Percentiles rank a stretch among this genome's conserved stretches.
Conservation (phyloP, 2,329 filamentous ascomycete genomes). For the Nemania sp. region DNA sequence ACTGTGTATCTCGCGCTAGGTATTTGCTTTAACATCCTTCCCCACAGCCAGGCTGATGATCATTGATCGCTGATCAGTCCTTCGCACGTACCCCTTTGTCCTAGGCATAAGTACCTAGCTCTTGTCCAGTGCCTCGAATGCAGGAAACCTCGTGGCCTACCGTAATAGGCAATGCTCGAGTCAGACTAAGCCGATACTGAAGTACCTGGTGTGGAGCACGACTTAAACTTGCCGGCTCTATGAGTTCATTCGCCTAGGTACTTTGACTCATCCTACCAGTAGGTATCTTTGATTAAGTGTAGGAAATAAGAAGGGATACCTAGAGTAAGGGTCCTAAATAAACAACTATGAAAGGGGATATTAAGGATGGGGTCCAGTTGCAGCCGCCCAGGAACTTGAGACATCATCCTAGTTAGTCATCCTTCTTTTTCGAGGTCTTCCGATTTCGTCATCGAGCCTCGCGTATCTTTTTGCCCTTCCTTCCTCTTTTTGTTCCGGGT, state of each 20-base stretch:
- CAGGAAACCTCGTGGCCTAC: slow-evolving; percentile 26
- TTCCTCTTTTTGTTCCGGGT: not conserved
- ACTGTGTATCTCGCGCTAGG: too few species aligned
- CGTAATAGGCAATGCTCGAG: slow-evolving; percentile 24
- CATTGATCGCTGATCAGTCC: slow-evolving; percentile 24
- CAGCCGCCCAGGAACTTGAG: too few species aligned
- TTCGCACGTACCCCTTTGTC: slow-evolving; percentile 23
- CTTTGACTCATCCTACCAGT: too few species aligned
- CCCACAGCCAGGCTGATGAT: slow-evolving; percentile 15
- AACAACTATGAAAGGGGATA: too few species aligned
- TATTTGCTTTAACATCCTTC: too few species aligned
- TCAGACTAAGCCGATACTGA: not conserved
- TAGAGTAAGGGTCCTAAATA: too few species aligned
- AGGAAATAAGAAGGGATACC: too few species aligned
- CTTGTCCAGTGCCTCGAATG: slow-evolving; percentile 7
- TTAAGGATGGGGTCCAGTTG: too few species aligned
- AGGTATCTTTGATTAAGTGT: too few species aligned
- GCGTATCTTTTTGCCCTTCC: not conserved
- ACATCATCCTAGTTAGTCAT: too few species aligned
- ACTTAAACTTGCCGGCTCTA: not conserved
- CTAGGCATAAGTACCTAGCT: too few species aligned
- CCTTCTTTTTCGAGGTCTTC: not conserved
- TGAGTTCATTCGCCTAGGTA: not conserved
- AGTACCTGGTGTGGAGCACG: slow-evolving; percentile 18
- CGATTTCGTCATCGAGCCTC: slow-evolving; percentile 1